Conservation (phyloP, 148 eudicot species). For the Salicornia ramosissima region DNA sequence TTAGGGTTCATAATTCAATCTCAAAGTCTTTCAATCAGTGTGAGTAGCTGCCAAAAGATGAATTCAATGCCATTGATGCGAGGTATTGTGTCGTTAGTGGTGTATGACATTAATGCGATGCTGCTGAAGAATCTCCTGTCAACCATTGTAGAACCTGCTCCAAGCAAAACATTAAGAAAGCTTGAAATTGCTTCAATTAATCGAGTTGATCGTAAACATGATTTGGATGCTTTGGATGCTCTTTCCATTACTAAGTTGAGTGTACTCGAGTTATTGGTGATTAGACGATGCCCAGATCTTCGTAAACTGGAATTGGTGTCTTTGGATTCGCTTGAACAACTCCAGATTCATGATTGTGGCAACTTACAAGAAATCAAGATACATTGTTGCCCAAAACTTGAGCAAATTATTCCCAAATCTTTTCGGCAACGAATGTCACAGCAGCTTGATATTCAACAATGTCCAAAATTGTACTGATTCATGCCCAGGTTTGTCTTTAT, state of each 20-base stretch:
- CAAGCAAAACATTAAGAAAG: neutral
- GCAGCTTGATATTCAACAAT: no score
- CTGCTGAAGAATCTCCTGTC: neutral
- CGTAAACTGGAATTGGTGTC: neutral
- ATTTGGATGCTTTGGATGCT: no score
- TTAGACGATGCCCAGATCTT: neutral
- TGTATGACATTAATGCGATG: neutral
- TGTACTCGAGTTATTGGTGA: neutral
- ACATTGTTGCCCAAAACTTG: neutral
- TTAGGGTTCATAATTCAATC: neutral
- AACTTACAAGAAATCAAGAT: neutral
- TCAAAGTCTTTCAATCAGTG: neutral
- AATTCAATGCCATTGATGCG: neutral
- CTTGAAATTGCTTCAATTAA: neutral
- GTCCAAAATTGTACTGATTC: no score
- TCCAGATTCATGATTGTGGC: neutral
- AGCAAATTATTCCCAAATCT: no score
- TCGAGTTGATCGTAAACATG: neutral
- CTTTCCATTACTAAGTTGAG: neutral
- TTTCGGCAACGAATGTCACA: no score
- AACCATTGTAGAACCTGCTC: neutral
- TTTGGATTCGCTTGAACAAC: neutral
- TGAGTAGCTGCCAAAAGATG: neutral
- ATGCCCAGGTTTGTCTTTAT: no score
- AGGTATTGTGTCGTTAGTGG: neutral